phyloP scores from a whole-genome alignment of 768 basidiomycete species.

The Podaxis pistillaris region DNA sequence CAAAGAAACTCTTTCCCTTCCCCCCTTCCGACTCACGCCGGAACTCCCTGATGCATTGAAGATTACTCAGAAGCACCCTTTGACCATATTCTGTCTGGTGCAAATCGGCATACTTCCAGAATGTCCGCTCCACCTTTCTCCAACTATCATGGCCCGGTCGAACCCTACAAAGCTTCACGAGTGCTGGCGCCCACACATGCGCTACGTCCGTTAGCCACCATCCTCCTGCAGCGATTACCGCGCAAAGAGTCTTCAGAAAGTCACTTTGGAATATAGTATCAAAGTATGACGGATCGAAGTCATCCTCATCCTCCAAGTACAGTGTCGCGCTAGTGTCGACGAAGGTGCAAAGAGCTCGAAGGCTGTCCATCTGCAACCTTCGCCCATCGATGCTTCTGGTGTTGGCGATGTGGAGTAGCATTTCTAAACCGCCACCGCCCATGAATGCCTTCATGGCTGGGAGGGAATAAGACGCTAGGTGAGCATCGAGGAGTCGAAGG shows the following conservation, averaged over 20 bases:
- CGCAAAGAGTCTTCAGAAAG: conserved; percentile 35
- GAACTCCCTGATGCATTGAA: conserved; percentile 3
- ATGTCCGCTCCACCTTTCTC: conserved; percentile 29
- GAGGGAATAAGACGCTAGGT: conserved; percentile 26
- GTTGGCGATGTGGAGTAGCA: conserved; percentile 32
- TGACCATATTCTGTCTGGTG: conserved; percentile 22
- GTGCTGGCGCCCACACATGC: conserved; percentile 34
- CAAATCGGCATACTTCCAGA: conserved; percentile 24
- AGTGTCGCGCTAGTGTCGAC: conserved; percentile 27
- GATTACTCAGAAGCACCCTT: not conserved
- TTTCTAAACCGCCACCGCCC: conserved; percentile 31
- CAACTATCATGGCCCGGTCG: conserved; percentile 32
- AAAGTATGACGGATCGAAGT: conserved; percentile 19
- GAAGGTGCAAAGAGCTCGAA: conserved; percentile 36
- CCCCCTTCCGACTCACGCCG: conserved; percentile 5
- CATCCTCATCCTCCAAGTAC: conserved; percentile 10
- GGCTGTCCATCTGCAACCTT: conserved; percentile 37
- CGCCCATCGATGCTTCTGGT: conserved; percentile 34
- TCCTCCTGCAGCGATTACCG: conserved; percentile 26
- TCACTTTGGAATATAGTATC: conserved; percentile 35
- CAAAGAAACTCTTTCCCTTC: conserved; percentile 1
- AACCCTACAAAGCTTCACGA: conserved; percentile 31
- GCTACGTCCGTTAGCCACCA: conserved; percentile 40
- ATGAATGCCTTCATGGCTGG: conserved; percentile 29
- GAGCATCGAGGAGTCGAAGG: conserved; percentile 32